phyloP scores from a whole-genome alignment of 306 rosid species.

The Glycyrrhiza uralensis region DNA sequence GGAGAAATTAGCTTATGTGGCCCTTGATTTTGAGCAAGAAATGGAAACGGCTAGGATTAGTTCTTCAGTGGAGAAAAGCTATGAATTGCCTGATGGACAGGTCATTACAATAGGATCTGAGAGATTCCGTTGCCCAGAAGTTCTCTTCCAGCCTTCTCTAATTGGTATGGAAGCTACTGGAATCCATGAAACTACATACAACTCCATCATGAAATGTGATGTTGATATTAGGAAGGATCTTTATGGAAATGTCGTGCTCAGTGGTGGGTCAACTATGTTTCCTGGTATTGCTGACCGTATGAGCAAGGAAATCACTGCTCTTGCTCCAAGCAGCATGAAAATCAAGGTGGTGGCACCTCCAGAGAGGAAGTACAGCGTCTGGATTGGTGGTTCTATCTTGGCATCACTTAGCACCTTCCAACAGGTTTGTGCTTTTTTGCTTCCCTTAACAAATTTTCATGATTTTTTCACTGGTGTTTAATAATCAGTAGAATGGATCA shows the following conservation, averaged over 20 bases:
- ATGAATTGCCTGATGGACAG: slow-evolving; percentile 54
- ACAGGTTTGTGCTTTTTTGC: slow-evolving; percentile 28
- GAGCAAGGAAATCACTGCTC: slow-evolving; percentile 58
- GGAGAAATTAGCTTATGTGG: slow-evolving; percentile 49
- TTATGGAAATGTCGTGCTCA: slow-evolving; percentile 47
- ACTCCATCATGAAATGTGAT: slow-evolving; percentile 1
- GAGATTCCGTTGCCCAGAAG: slow-evolving; percentile 60
- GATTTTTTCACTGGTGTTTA: background rate
- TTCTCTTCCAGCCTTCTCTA: slow-evolving; percentile 53
- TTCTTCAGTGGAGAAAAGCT: slow-evolving; percentile 50
- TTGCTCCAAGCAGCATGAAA: slow-evolving; percentile 50
- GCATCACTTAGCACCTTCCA: slow-evolving; percentile 46
- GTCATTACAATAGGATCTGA: slow-evolving; percentile 54
- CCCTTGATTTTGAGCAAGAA: slow-evolving; percentile 48
- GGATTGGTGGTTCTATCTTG: slow-evolving; percentile 58
- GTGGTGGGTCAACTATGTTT: slow-evolving; percentile 55
- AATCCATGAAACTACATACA: slow-evolving; percentile 52
- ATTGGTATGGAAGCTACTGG: slow-evolving; percentile 57
- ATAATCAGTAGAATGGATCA: background rate
- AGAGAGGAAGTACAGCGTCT: slow-evolving; percentile 53
- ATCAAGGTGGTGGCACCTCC: slow-evolving; percentile 46
- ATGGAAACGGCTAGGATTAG: slow-evolving; percentile 41
- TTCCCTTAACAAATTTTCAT: background rate
- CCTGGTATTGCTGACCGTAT: slow-evolving; percentile 57
- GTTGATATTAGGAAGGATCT: slow-evolving; percentile 24